Conservation (phyloP, 2,329 filamentous ascomycete genomes). For the Pseudovirgaria hyperparasitica region DNA sequence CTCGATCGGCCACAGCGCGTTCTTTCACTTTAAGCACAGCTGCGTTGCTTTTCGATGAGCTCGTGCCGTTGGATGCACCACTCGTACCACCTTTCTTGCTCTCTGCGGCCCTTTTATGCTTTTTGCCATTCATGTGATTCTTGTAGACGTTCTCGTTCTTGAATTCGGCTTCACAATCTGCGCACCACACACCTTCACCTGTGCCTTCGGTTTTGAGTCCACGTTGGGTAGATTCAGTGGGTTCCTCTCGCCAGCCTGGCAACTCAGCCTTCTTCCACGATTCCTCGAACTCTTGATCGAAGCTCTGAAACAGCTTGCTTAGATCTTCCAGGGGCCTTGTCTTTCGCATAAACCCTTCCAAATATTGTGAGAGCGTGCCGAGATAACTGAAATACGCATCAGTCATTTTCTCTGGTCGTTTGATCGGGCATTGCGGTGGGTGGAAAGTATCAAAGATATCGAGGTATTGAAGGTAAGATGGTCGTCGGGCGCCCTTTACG, state of each 20-base stretch:
- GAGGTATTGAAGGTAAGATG: conserved; percentile 86
- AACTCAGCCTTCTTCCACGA: conserved; percentile 72
- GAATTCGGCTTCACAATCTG: conserved; percentile 88
- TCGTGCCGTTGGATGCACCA: conserved; percentile 8
- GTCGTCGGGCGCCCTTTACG: conserved; percentile 51
- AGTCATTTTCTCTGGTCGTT: conserved; percentile 72
- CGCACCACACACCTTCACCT: conserved; percentile 70
- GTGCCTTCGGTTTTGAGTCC: conserved; percentile 38
- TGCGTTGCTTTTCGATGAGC: conserved; percentile 10
- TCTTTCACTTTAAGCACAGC: conserved; percentile 45
- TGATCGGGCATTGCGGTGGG: conserved; percentile 59
- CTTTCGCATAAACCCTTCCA: conserved; percentile 77
- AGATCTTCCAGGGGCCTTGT: conserved; percentile 79
- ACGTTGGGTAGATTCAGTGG: conserved; percentile 21
- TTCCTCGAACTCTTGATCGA: conserved; percentile 73
- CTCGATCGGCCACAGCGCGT: conserved; percentile 76
- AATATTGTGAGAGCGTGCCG: conserved; percentile 63
- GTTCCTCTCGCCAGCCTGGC: conserved; percentile 58
- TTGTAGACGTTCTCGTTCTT: conserved; percentile 93
- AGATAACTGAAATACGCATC: conserved; percentile 90
- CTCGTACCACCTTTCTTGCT: conserved; percentile 28
- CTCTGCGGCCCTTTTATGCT: conserved; percentile 77
- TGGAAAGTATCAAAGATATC: conserved; percentile 82
- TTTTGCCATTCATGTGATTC: conserved; percentile 77
- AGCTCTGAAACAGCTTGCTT: conserved; percentile 60